Conservation (phyloP, 805 yeast genomes). For the Schwanniomyces sp. region DNA sequence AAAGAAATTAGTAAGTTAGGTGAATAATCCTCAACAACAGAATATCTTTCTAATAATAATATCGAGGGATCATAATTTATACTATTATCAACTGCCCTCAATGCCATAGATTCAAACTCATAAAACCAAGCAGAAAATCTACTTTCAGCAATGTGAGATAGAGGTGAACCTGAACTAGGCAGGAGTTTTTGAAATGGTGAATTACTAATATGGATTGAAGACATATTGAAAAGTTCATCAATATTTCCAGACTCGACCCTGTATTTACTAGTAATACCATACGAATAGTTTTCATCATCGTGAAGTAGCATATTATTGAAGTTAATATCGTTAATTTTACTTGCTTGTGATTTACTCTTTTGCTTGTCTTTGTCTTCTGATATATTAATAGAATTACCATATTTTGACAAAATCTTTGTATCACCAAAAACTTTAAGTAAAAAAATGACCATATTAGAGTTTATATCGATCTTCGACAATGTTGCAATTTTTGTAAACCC, state of each 20-base stretch:
- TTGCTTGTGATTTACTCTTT: constrained; percentile 12
- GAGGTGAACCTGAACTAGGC: too few species aligned
- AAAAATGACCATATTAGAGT: constrained; percentile 41
- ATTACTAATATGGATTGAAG: not conserved
- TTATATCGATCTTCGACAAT: constrained; percentile 36
- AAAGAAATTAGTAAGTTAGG: constrained; percentile 37
- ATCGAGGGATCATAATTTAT: constrained; percentile 34
- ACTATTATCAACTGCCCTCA: constrained; percentile 21
- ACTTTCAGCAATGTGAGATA: constrained; percentile 15
- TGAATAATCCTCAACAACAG: constrained; percentile 21
- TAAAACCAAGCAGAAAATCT: constrained; percentile 29
- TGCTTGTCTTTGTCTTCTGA: constrained; percentile 18
- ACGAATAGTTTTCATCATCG: constrained; percentile 49
- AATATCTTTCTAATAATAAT: constrained; percentile 24
- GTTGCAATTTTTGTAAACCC: constrained; percentile 33
- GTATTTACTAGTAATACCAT: constrained; percentile 56
- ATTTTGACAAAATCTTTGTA: constrained; percentile 27
- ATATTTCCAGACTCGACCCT: constrained; percentile 21
- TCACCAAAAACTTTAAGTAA: constrained; percentile 39
- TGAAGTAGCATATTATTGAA: constrained; percentile 31
- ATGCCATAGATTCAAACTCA: constrained; percentile 23
- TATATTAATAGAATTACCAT: constrained; percentile 6
- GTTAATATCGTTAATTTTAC: constrained; percentile 23
- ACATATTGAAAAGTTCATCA: constrained; percentile 35
- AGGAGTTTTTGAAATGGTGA: constrained; percentile 6